Evolutionary conservation across 1,139 yeast species (phyloP).

Genomic region (Geotrichum candidum): DNA sequence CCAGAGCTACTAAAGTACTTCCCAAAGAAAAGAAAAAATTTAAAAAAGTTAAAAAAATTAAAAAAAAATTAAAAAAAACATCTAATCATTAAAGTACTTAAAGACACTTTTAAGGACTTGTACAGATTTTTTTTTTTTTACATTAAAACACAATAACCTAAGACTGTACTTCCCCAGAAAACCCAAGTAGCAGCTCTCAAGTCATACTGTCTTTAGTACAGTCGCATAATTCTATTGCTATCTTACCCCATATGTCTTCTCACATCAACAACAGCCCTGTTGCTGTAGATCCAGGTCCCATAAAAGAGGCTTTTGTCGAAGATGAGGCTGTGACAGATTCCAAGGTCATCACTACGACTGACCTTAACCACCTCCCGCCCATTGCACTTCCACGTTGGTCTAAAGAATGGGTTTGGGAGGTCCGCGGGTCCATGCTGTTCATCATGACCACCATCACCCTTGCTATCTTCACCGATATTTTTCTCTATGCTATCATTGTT

Average conservation of each 20-base stretch:
- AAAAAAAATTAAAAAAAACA: too few species aligned
- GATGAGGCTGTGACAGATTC: neutral
- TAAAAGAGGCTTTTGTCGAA: neutral
- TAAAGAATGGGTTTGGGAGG: constrained; percentile 19
- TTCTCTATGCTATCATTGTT: constrained; percentile 33
- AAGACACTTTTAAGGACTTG: too few species aligned
- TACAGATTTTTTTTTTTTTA: too few species aligned
- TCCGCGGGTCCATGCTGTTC: constrained; percentile 30
- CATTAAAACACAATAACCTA: too few species aligned
- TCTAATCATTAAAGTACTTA: too few species aligned
- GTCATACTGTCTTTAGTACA: neutral
- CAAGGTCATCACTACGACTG: neutral
- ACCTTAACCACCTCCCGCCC: neutral
- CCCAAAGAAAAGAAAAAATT: too few species aligned
- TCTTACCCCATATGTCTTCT: neutral
- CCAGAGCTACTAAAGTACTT: too few species aligned
- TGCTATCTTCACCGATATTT: constrained; percentile 34
- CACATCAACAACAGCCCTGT: neutral
- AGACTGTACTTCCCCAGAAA: too few species aligned
- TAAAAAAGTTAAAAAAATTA: too few species aligned
- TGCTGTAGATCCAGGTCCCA: neutral
- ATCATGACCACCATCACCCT: constrained; percentile 30
- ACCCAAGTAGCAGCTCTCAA: too few species aligned
- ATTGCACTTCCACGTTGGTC: constrained; percentile 4
- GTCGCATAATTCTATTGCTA: neutral